A percentile compares a stretch with the other conserved stretches of the same genome.
Evolutionary conservation across 352 stramenopile genomes (phyloP).

Genomic region (Plasmopara viticola): DNA sequence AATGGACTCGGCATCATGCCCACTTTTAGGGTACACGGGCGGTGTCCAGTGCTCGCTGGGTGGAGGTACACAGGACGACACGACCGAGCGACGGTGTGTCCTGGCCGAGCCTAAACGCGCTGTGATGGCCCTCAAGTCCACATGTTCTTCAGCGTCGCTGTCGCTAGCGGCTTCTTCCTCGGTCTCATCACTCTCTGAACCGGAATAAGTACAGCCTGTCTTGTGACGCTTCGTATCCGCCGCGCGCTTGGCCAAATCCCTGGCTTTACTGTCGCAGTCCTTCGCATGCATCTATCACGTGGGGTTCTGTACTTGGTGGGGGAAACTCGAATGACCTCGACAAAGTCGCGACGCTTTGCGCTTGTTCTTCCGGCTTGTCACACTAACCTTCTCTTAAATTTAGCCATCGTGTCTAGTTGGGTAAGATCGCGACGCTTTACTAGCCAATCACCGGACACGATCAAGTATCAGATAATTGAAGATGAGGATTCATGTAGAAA

Average conservation of each 20-base stretch:
- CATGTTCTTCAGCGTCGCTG: slow-evolving; percentile 25
- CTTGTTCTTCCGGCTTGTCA: slow-evolving; percentile 22
- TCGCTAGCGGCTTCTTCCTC: slow-evolving; percentile 31
- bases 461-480: slow-evolving; percentile 2
- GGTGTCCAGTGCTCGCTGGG: slow-evolving; percentile 43
- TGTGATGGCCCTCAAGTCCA: slow-evolving; percentile 38
- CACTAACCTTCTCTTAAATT: neutral
- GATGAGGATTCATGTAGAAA: no score
- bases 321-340: slow-evolving; percentile 12
- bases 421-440: slow-evolving; percentile 16
- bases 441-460: slow-evolving; percentile 5
- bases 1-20: slow-evolving; percentile 45
- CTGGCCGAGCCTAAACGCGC: slow-evolving; percentile 34
- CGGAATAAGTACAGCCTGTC: slow-evolving; percentile 10
- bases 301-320: slow-evolving; percentile 1
- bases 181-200: slow-evolving; percentile 25
- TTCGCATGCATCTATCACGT: slow-evolving; percentile 22
- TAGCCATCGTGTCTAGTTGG: slow-evolving; percentile 5
- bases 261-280: slow-evolving; percentile 31
- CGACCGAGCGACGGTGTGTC: slow-evolving; percentile 43
- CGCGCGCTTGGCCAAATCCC: slow-evolving; percentile 8
- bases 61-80: slow-evolving; percentile 48
- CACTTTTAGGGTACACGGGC: slow-evolving; percentile 47
- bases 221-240: slow-evolving; percentile 32
- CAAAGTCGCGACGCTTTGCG: slow-evolving; percentile 19